Conservation (phyloP, 2,329 filamentous ascomycete genomes). For the Botryotinia globosa region DNA sequence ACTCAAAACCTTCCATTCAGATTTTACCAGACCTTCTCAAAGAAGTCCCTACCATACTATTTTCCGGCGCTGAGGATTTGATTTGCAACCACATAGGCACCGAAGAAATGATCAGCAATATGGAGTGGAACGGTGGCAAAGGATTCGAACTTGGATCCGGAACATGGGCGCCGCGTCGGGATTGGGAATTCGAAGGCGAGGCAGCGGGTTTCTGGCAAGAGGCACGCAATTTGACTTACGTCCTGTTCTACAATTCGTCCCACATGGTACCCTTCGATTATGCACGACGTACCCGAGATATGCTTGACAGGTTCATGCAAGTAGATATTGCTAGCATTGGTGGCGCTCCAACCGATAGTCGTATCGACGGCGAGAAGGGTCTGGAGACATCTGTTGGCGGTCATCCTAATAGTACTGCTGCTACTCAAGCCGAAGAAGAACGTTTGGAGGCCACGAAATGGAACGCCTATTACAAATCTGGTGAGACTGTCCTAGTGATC, state of each 20-base stretch:
- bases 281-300: conserved; percentile 81
- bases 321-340: conserved; percentile 90
- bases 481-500: conserved; percentile 66
- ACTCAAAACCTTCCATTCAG: conserved; percentile 69
- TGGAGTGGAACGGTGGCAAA: conserved; percentile 87
- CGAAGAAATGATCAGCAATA: conserved; percentile 82
- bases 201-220: conserved; percentile 89
- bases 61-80: conserved; percentile 89
- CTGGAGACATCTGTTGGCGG: conserved; percentile 64
- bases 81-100: conserved; percentile 98
- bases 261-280: conserved; percentile 99
- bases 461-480: conserved; percentile 69
- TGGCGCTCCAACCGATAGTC: conserved; percentile 63
- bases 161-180: conserved; percentile 84
- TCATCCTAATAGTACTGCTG: conserved; percentile 64
- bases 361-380: conserved; percentile 68
- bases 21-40: conserved; percentile 76
- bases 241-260: conserved; percentile 90
- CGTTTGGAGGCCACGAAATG: conserved; percentile 65
- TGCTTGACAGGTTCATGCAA: conserved; percentile 94
- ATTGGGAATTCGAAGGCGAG: conserved; percentile 92
- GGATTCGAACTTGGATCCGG: conserved; percentile 87
- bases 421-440: conserved; percentile 59
- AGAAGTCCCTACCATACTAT: conserved; percentile 76
- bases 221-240: conserved; percentile 91